Evolutionary conservation across 2,329 filamentous ascomycete species (phyloP), one percentile per base, ranked within the genome.

Genomic region (Xylogone sp.): DNA sequence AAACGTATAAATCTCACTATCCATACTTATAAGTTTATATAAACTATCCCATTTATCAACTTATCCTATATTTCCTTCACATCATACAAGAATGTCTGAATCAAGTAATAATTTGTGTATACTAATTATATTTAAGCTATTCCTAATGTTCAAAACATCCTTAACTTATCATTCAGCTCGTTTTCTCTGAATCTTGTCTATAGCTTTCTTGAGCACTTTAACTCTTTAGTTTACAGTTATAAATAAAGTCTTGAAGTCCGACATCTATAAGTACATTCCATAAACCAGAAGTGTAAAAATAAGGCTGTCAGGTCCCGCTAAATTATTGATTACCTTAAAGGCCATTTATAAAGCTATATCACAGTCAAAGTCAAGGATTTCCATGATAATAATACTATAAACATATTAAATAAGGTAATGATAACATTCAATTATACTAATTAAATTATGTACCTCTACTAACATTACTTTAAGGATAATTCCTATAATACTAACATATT

Each of bases 211-310:
- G 18, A 52, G 22, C 8, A 49, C 34, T 2, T 19, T 20, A 46
- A 42, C 47, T 48, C 50, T 43, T 47, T 53, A 21, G 18, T 27
- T 43, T 19, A 53, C 39, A 19, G 20, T 44, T 12, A 27, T 20
- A 16, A 45, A 50, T 13, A 49, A 45, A 42, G 44, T 16, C 27
- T 31, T 20, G 19, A 43, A 21, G 20, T 51, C 21, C 16, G 45
- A 49, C 22, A 55, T 43, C 18, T 42, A 18, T 19, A 43, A 49
- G 34, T 50, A 52, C 16, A 45, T 45, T 12, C 45, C 21, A 44
- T 46, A 55, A 8, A 55, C 24, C 31, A 58, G 42, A 4, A 58
- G 48, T 12, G 46, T 56, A 20, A 42, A 45, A 27, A 56, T 27
- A 27, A 58, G 21, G 21, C 46, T 27, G 45, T 56, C 21, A n/a